Base-by-base conservation (phyloP, 352 stramenopile genomes). In the Pythium diclinum region DNA sequence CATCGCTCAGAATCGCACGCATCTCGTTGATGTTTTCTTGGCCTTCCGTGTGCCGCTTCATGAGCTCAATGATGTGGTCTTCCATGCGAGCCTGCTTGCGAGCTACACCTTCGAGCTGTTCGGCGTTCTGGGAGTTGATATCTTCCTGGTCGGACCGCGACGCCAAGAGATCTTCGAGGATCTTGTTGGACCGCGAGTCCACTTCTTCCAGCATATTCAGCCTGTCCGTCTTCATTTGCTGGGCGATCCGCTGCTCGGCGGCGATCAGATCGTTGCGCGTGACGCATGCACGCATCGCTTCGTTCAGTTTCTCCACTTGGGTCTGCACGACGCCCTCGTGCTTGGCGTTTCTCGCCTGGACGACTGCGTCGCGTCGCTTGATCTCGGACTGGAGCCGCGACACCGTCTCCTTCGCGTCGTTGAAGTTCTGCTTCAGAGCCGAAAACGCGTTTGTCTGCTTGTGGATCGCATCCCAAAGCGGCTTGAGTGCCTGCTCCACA, bases 221-320 rank as follows among this genome's bases (percentile, higher is more conserved):
- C 1, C 80, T 75, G 16, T 92, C 81, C 6, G 61, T 62, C 52
- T 91, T 89, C 80, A 90, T 88, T 32, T 92, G 83, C 63, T 88
- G 78, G 0, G 78, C 76, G 42, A 91, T 91, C 11, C 78, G 73
- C 64, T 92, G 84, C 65, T 94, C 85, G 1, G 78, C 72, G 25
- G 77, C 77, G 47, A 92, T 92, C 17, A 94, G 62, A 48, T 92
- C 84, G 65, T 92, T 92, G 21, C 83, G 63, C 10, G 83, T 92
- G n/a, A 90, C 80, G 36, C 84, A 92, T 2, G 80, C 65, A 3
- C 82, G 82, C 40, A 94, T 67, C 19, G 67, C 80, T 28, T 94
- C 84, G 56, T 90, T 92, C 25, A 94, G 74, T 56, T 89, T 92
- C 34, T 92, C 83, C 57, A 94, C 72, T 59, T 92, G 79, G 6